Base-by-base conservation (phyloP, 768 basidiomycete species). In the Tricholomella constricta region DNA sequence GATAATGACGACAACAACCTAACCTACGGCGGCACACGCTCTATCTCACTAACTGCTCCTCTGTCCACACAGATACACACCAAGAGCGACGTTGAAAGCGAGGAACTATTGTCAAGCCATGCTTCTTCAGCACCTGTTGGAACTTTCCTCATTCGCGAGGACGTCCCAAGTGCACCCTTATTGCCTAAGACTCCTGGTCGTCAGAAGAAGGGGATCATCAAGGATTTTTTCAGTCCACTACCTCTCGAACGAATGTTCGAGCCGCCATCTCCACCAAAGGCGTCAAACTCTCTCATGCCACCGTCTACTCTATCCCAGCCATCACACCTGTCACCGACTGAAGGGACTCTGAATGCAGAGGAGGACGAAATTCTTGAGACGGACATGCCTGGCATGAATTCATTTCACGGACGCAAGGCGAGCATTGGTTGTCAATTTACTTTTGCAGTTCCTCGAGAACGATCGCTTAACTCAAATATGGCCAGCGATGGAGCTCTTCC, bases 241-340 rank as follows among this genome's bases (percentile, higher is more conserved):
- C 86, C 88, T 22, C 77, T 97, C 8, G 94, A 97, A 70, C 81
- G 80, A 50, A 93, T 97, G 91, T 97, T 96, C 59, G 90, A 95
- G 56, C 94, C 94, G 7, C 94, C 94, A 1, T 91, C 92, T 6
- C 91, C 91, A 4, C 90, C 89, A 5, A 62, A 68, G 15, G 59
- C 61, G 8, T 45, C 52, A 10, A 56, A 51, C 32, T 29, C 50
- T 4, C 12, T 32, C 37, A 22, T 48, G 19, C 45, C 52, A 32
- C 44, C 63, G 36, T 56, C 68, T 52, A 59, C 43, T 45, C 38
- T 48, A 40, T 48, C 45, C 35, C 47, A 25, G 15, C 26, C 54
- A 44, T 50, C 55, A 41, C 51, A 23, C 48, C 19, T 26, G 27
- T 38, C 43, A 15, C 42, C 26, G 26, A 49, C 15, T 17, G 52